A percentile compares a stretch with the other conserved stretches of the same genome.
Conservation (phyloP, 106 monocot genomes). For the Chionographis japonica region DNA sequence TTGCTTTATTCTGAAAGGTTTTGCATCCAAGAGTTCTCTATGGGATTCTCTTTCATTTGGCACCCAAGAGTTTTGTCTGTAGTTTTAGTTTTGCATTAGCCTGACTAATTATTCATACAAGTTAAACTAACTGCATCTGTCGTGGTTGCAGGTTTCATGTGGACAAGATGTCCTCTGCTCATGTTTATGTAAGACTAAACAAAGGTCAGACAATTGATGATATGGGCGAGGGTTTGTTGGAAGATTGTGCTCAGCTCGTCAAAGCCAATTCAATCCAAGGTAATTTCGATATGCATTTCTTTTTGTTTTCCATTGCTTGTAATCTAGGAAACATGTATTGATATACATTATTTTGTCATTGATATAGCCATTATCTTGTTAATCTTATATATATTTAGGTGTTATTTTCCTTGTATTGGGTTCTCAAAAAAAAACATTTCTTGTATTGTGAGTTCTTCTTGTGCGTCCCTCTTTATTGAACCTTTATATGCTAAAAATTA, state of each 20-base stretch:
- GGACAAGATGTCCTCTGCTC: conserved; percentile 98
- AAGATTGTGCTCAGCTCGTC: conserved; percentile 93
- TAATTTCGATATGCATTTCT: not conserved
- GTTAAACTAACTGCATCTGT: too few relatives aligned
- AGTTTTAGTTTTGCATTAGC: too few relatives aligned
- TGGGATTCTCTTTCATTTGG: too few relatives aligned
- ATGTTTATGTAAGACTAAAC: conserved; percentile 85
- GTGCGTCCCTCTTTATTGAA: not conserved
- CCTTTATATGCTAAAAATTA: too few relatives aligned
- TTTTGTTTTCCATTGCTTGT: too few relatives aligned
- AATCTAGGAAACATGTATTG: too few relatives aligned
- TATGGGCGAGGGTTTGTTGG: conserved; percentile 82
- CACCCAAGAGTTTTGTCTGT: too few relatives aligned
- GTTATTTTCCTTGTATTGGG: not conserved
- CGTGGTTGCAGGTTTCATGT: conserved; percentile 83
- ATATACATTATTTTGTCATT: too few relatives aligned
- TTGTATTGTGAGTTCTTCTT: not conserved
- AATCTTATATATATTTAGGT: conserved; percentile 2
- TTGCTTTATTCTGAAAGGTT: too few relatives aligned
- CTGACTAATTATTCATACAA: too few relatives aligned
- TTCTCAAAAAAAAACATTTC: not conserved
- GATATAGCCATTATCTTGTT: not conserved
- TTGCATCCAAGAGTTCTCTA: too few relatives aligned
- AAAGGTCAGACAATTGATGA: conserved; percentile 94
- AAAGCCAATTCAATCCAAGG: conserved; percentile 99